Evolutionary conservation across 768 basidiomycete genomes (phyloP).

Genomic region (Gymnopilus dilepis): DNA sequence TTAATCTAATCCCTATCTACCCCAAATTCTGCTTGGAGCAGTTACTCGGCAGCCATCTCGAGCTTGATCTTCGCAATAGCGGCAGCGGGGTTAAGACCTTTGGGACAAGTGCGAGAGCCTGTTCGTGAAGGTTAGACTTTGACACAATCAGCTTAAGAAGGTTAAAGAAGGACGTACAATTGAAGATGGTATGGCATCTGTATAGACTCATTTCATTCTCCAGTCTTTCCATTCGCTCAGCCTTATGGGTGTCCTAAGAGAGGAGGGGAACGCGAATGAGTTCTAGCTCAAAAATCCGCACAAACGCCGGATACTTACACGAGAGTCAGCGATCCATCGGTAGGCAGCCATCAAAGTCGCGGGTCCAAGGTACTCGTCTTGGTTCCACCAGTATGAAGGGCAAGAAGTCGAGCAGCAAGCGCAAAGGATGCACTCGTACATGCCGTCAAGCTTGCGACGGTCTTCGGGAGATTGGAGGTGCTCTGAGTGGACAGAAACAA

Average conservation of each 20-base stretch:
- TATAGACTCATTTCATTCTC: constrained; percentile 97
- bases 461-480: constrained; percentile 91
- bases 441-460: constrained; percentile 92
- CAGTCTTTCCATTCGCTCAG: constrained; percentile 86
- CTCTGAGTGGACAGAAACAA: constrained; percentile 49
- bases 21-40: neutral
- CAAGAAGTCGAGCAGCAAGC: constrained; percentile 98
- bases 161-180: constrained; percentile 60
- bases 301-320: constrained; percentile 54
- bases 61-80: constrained; percentile 96
- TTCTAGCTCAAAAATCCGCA: constrained; percentile 15
- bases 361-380: constrained; percentile 97
- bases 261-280: constrained; percentile 1
- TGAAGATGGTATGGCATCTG: constrained; percentile 99
- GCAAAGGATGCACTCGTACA: constrained; percentile 98
- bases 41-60: constrained; percentile 78
- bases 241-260: constrained; percentile 72
- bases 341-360: constrained; percentile 97
- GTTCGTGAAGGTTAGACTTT: neutral
- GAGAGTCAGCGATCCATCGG: constrained; percentile 97
- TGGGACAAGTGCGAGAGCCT: constrained; percentile 96
- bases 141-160: neutral
- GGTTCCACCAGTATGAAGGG: constrained; percentile 99
- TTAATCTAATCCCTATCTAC: constrained; percentile 3
- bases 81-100: constrained; percentile 91